Conservation (phyloP, 2,329 filamentous ascomycete genomes). For the Nemania sp. region DNA sequence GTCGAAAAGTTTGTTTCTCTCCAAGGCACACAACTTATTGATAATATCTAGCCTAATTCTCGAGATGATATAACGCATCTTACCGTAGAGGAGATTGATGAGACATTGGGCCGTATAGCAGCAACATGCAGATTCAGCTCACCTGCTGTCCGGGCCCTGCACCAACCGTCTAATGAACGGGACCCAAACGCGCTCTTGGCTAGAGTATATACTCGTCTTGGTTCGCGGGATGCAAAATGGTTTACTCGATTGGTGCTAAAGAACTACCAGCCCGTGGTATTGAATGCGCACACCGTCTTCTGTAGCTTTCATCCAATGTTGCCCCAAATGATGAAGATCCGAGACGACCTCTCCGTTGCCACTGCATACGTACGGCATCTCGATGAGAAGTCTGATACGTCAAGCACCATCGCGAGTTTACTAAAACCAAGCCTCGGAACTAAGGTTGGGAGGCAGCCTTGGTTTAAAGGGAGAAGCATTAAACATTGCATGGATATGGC, state of each 20-base stretch:
- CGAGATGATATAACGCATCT: constrained; percentile 57
- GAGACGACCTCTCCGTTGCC: constrained; percentile 74
- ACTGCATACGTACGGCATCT: constrained; percentile 63
- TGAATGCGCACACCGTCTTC: constrained; percentile 70
- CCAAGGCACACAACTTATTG: not conserved
- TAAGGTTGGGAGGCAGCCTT: constrained; percentile 74
- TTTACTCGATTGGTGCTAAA: constrained; percentile 84
- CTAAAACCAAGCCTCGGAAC: constrained; percentile 68
- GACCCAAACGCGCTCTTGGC: constrained; percentile 62
- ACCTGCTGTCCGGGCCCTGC: constrained; percentile 63
- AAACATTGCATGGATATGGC: constrained; percentile 79
- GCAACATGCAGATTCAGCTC: constrained; percentile 78
- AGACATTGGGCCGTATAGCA: constrained; percentile 73
- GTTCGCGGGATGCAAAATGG: constrained; percentile 85
- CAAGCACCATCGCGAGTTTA: constrained; percentile 44
- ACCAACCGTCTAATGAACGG: constrained; percentile 44
- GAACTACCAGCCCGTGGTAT: constrained; percentile 73
- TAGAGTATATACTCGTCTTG: constrained; percentile 69
- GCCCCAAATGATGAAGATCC: constrained; percentile 76
- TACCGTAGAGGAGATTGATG: constrained; percentile 79
- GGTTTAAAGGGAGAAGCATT: constrained; percentile 76
- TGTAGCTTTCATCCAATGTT: constrained; percentile 75
- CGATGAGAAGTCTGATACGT: constrained; percentile 40
- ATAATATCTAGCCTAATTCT: constrained; percentile 60
- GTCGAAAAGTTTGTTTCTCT: not conserved